Evolutionary conservation across 805 yeast genomes (phyloP).

Genomic region (Candida vartiovaarae): DNA sequence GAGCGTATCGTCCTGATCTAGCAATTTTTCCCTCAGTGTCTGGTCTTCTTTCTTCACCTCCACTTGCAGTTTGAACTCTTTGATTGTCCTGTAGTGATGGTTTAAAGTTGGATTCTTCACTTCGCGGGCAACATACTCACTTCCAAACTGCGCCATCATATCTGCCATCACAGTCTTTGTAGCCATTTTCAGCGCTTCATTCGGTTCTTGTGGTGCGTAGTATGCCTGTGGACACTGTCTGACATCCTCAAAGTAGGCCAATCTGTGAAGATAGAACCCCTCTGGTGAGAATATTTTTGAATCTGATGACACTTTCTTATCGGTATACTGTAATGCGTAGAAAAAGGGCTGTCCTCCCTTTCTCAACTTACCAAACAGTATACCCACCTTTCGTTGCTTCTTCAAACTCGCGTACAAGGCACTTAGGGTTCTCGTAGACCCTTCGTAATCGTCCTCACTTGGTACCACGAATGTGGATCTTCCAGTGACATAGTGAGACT

Average conservation of each 20-base stretch:
- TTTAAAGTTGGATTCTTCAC: conserved; percentile 61
- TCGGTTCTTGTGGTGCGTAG: conserved; percentile 6
- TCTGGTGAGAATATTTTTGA: conserved; percentile 26
- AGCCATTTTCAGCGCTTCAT: conserved; percentile 8
- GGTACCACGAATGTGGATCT: conserved; percentile 64
- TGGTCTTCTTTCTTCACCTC: conserved; percentile 1
- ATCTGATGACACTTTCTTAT: not conserved
- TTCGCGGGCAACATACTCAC: conserved; percentile 45
- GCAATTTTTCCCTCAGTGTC: conserved; percentile 4
- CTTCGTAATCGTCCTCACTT: conserved; percentile 47
- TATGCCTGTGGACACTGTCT: conserved; percentile 49
- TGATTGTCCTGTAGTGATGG: conserved; percentile 57
- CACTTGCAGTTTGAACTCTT: conserved; percentile 58
- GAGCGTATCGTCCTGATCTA: conserved; percentile 31
- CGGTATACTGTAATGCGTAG: conserved; percentile 54
- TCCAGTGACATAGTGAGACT: conserved; percentile 44
- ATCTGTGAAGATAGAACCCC: conserved; percentile 61
- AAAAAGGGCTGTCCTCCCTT: conserved; percentile 47
- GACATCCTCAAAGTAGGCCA: conserved; percentile 75
- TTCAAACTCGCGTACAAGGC: conserved; percentile 57
- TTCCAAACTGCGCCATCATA: conserved; percentile 32
- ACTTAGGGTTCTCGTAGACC: conserved; percentile 62
- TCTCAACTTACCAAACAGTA: conserved; percentile 66
- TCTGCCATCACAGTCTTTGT: conserved; percentile 20
- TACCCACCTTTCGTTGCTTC: conserved; percentile 46